Evolutionary conservation across 495 filamentous ascomycete species (phyloP).

Genomic region (Collariella sp.): DNA sequence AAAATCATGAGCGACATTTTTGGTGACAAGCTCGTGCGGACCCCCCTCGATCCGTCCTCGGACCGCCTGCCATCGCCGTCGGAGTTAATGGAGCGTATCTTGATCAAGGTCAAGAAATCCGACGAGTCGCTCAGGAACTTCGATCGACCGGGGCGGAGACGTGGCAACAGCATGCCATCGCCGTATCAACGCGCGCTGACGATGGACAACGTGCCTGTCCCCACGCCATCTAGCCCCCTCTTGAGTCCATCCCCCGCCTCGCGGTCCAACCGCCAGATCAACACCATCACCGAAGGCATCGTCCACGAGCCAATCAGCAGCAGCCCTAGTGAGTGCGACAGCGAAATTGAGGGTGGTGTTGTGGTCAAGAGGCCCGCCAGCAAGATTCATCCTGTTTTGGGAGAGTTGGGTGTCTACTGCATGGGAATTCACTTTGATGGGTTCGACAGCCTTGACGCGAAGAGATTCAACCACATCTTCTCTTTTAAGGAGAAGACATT

Average conservation of each 20-base stretch:
- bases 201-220: slow-evolving; percentile 46
- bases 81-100: slow-evolving; percentile 68
- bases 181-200: slow-evolving; percentile 54
- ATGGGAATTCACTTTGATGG: slow-evolving; percentile 74
- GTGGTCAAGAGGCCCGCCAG: slow-evolving; percentile 58
- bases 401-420: slow-evolving; percentile 81
- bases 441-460: slow-evolving; percentile 66
- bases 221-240: slow-evolving; percentile 49
- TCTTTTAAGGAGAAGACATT: slow-evolving; percentile 86
- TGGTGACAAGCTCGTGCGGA: slow-evolving; percentile 63
- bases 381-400: slow-evolving; percentile 78
- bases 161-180: slow-evolving; percentile 74
- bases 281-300: slow-evolving; percentile 43
- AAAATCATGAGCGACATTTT: slow-evolving; percentile 81
- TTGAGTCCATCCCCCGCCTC: slow-evolving; percentile 31
- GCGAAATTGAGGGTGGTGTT: slow-evolving; percentile 45
- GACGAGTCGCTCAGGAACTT: slow-evolving; percentile 32
- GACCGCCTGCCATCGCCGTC: slow-evolving; percentile 72
- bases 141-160: slow-evolving; percentile 43
- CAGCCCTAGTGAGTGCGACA: slow-evolving; percentile 52
- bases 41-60: slow-evolving; percentile 59
- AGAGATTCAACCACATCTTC: slow-evolving; percentile 83
- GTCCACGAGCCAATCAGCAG: slow-evolving; percentile 43
- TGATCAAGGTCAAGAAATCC: slow-evolving; percentile 85
- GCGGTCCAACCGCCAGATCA: slow-evolving; percentile 31